phyloP scores from a whole-genome alignment of 2,329 filamentous ascomycete genomes.

The Thielaviopsis populi region DNA sequence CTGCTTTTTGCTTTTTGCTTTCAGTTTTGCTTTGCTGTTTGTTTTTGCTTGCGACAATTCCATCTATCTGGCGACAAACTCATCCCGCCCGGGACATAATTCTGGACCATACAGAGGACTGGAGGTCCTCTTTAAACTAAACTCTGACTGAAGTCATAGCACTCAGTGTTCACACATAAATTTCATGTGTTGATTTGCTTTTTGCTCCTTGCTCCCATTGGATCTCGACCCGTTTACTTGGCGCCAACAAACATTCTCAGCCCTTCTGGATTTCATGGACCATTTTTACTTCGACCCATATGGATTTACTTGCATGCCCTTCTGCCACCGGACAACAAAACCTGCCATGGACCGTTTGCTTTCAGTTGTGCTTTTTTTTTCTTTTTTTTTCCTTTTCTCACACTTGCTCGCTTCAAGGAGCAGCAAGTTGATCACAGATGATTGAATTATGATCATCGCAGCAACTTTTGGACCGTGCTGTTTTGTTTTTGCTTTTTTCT shows the following conservation, averaged over 20 bases:
- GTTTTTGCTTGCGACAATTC: conserved; percentile 23
- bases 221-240: conserved; percentile 4
- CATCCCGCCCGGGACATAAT: neutral
- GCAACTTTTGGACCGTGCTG: neutral
- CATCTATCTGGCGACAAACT: conserved; percentile 7
- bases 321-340: conserved; percentile 3
- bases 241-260: neutral
- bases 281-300: conserved; percentile 3
- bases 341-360: conserved; percentile 13
- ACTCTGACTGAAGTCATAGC: neutral
- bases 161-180: conserved; percentile 2
- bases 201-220: neutral
- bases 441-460: conserved; percentile 3
- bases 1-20: conserved; percentile 19
- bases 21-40: conserved; percentile 22
- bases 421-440: neutral
- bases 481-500: neutral
- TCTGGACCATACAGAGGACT: conserved; percentile 1
- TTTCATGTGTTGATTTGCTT: neutral
- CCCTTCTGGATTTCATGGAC: conserved; percentile 3
- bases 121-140: conserved; percentile 2
- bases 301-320: neutral
- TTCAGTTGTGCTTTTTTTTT: conserved; percentile 3
- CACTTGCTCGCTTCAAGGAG: neutral
- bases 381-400: neutral